Percentiles rank a stretch among this genome's conserved stretches.
These are phyloP conservation scores for Chlamydomonas sphaeroides DNA, from an alignment of 139 green algal genomes.

Conservation along the genomic window DNA sequence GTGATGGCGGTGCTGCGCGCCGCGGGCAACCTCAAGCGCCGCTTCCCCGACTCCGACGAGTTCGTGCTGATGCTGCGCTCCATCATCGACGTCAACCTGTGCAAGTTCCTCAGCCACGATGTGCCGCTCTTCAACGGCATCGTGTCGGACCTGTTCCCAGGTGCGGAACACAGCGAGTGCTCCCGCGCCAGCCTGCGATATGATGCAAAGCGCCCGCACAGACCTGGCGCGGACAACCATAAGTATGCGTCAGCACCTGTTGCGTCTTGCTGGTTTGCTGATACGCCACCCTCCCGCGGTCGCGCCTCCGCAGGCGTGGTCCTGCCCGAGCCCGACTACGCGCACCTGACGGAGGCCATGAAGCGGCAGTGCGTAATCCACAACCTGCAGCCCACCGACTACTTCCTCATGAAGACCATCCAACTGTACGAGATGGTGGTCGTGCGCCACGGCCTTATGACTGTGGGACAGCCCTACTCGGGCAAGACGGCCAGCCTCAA, in stretches of 20 bases:
- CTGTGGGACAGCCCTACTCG: slow-evolving; percentile 77
- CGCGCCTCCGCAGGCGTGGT: slow-evolving; percentile 51
- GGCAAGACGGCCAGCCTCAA: slow-evolving; percentile 69
- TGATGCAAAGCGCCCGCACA: too few species aligned
- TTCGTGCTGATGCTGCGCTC: slow-evolving; percentile 81
- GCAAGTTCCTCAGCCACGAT: slow-evolving; percentile 88
- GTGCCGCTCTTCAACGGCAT: slow-evolving; percentile 85
- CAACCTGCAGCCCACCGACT: slow-evolving; percentile 77
- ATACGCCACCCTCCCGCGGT: neutral
- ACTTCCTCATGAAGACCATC: slow-evolving; percentile 81
- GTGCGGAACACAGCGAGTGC: too few species aligned
- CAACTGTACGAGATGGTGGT: slow-evolving; percentile 93
- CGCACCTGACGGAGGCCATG: slow-evolving; percentile 63
- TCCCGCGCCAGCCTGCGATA: too few species aligned
- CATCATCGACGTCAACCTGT: slow-evolving; percentile 85
- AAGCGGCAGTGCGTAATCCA: slow-evolving; percentile 63
- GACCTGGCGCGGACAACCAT: too few species aligned
- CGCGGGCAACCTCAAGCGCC: slow-evolving; percentile 66
- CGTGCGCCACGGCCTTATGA: slow-evolving; percentile 85
- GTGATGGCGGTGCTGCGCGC: slow-evolving; percentile 83
- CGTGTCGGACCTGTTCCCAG: slow-evolving; percentile 79
- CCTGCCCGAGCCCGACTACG: slow-evolving; percentile 73
- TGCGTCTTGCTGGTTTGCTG: too few species aligned
- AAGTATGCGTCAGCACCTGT: too few species aligned
- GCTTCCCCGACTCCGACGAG: slow-evolving; percentile 70